These are phyloP conservation scores for Pachysandra terminalis DNA, from an alignment of 164 flowering plant genomes.

Conservation along the genomic window DNA sequence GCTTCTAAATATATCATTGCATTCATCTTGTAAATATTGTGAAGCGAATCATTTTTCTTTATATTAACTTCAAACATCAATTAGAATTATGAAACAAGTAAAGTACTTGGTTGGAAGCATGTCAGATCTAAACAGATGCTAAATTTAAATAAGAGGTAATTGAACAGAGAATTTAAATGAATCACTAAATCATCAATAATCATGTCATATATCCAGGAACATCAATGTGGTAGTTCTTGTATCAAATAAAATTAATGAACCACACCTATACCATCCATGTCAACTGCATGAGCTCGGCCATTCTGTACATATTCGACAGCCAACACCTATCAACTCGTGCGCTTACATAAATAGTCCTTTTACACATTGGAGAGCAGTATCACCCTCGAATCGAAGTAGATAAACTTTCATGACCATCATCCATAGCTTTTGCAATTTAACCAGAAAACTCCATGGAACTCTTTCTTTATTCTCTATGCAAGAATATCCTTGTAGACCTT, in stretches of 20 bases:
- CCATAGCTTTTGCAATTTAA: not conserved
- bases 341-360: not conserved
- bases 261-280: too few species aligned
- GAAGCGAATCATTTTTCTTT: not conserved
- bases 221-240: too few species aligned
- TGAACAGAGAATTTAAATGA: too few species aligned
- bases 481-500: not conserved
- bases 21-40: conserved; percentile 1
- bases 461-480: not conserved
- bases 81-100: conserved; percentile 4
- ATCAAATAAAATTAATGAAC: too few species aligned
- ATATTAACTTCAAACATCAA: not conserved
- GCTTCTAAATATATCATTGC: not conserved
- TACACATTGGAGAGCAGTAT: not conserved
- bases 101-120: not conserved
- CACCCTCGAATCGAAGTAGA: not conserved
- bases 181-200: not conserved
- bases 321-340: not conserved
- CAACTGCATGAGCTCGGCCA: not conserved
- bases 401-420: not conserved
- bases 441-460: not conserved
- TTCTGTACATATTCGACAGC: not conserved
- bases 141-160: too few species aligned
- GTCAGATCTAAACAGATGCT: too few species aligned
- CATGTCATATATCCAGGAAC: too few species aligned